Percentiles rank a stretch among this genome's conserved stretches.
Evolutionary conservation across 176 grass and related monocot species (phyloP).

Genomic region (Raddia distichophylla): DNA sequence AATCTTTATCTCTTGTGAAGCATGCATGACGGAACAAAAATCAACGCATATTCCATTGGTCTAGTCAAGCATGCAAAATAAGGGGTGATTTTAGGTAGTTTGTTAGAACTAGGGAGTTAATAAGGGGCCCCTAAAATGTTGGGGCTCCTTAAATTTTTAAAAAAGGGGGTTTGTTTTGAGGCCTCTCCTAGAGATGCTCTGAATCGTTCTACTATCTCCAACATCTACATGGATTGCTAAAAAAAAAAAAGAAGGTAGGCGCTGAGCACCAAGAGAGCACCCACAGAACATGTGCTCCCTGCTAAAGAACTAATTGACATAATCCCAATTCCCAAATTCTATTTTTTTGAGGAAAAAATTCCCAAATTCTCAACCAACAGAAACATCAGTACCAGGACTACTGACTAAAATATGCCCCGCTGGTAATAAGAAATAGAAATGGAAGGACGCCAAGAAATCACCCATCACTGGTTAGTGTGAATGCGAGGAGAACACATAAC

Average conservation of each 20-base stretch:
- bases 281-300: not conserved
- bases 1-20: too few relatives aligned
- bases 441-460: slow-evolving; percentile 42
- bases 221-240: not conserved
- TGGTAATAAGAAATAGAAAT: not conserved
- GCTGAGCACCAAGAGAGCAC: not conserved
- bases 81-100: too few relatives aligned
- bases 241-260: not conserved
- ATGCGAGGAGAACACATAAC: slow-evolving; percentile 63
- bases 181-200: too few relatives aligned
- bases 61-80: too few relatives aligned
- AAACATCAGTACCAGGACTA: not conserved
- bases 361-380: not conserved
- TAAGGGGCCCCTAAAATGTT: too few relatives aligned
- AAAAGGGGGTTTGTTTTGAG: too few relatives aligned
- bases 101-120: too few relatives aligned
- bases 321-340: slow-evolving; percentile 2
- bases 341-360: too few relatives aligned
- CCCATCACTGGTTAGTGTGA: slow-evolving; percentile 75
- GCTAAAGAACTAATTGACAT: not conserved
- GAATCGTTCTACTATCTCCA: not conserved
- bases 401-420: not conserved
- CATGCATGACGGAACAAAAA: too few relatives aligned
- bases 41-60: too few relatives aligned
- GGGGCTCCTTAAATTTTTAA: too few relatives aligned